These are phyloP conservation scores for Xylaria sp. DNA, from an alignment of 2,329 filamentous ascomycete genomes.

Conservation along the genomic window DNA sequence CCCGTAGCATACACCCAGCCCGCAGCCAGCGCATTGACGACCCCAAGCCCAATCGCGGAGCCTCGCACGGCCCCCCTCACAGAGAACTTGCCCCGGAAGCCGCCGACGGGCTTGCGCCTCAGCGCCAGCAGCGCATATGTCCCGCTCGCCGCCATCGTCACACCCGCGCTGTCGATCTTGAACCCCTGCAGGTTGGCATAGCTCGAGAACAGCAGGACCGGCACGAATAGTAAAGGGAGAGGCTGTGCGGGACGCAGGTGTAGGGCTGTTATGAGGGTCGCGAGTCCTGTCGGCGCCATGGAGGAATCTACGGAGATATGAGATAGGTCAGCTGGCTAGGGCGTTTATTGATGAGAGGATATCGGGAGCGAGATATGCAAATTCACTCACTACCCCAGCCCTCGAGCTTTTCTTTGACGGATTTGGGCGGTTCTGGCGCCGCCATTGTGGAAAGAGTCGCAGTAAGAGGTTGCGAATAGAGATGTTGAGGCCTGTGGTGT, in stretches of 20 bases:
- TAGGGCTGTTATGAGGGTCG: conserved; percentile 61
- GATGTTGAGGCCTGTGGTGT: too few species aligned
- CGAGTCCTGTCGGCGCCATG: conserved; percentile 60
- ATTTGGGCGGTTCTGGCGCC: conserved; percentile 40
- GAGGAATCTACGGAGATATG: conserved; percentile 51
- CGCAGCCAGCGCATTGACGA: conserved; percentile 55
- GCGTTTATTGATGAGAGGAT: not conserved
- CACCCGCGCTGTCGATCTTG: conserved; percentile 61
- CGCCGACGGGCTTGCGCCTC: conserved; percentile 49
- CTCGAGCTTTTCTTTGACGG: conserved; percentile 45
- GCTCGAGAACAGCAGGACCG: conserved; percentile 60
- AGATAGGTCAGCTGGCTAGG: not conserved
- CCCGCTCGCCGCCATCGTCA: conserved; percentile 62
- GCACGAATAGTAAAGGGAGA: conserved; percentile 57
- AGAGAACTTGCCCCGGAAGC: conserved; percentile 44
- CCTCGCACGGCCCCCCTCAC: conserved; percentile 58
- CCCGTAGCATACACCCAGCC: conserved; percentile 59
- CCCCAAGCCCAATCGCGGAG: conserved; percentile 55
- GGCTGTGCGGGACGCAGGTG: conserved; percentile 60
- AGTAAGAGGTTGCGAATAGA: not conserved
- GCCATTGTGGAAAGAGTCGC: conserved; percentile 38
- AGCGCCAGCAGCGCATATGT: conserved; percentile 62
- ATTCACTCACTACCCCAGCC: conserved; percentile 57
- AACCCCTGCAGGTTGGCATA: conserved; percentile 67
- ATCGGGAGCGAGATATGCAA: not conserved